Evolutionary conservation across 2,329 filamentous ascomycete species (phyloP).

Genomic region (Alternaria tenuissima): DNA sequence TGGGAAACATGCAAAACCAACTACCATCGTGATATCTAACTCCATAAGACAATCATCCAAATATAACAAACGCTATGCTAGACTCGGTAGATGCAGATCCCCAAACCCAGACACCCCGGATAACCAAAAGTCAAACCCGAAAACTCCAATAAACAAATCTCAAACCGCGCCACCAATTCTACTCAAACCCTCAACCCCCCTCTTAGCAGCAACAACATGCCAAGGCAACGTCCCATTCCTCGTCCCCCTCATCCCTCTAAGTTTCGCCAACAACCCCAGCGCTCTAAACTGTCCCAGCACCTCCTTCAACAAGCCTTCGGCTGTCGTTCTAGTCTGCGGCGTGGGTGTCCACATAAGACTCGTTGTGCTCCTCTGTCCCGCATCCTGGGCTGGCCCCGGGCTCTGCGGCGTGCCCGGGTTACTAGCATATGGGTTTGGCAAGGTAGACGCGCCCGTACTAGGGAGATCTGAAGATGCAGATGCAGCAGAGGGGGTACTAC

Average conservation of each 20-base stretch:
- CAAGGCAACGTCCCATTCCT: slow-evolving; percentile 72
- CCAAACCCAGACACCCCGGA: background rate
- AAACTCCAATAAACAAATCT: background rate
- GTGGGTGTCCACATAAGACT: slow-evolving; percentile 48
- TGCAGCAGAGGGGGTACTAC: background rate
- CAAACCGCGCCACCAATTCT: slow-evolving; percentile 16
- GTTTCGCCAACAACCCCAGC: slow-evolving; percentile 72
- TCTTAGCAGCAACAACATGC: slow-evolving; percentile 77
- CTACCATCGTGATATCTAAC: background rate
- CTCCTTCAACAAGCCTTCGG: slow-evolving; percentile 73
- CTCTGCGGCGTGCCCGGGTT: slow-evolving; percentile 15
- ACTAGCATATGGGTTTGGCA: slow-evolving; percentile 13
- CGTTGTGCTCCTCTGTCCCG: slow-evolving; percentile 27
- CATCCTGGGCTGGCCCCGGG: slow-evolving; percentile 12
- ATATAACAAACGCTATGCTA: background rate
- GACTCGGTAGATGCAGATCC: background rate
- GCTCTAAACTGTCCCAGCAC: slow-evolving; percentile 74
- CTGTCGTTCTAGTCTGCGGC: slow-evolving; percentile 42
- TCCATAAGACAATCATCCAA: background rate
- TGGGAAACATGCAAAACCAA: background rate
- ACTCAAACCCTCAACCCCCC: slow-evolving; percentile 69
- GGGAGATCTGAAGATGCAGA: slow-evolving; percentile 32
- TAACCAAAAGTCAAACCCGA: background rate
- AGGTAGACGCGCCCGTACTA: slow-evolving; percentile 21
- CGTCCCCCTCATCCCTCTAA: slow-evolving; percentile 67